A percentile compares a stretch with the other conserved stretches of the same genome.
These are phyloP conservation scores for Discostella stelligeroides DNA, from an alignment of 108 stramenopile genomes.

Conservation along the genomic window DNA sequence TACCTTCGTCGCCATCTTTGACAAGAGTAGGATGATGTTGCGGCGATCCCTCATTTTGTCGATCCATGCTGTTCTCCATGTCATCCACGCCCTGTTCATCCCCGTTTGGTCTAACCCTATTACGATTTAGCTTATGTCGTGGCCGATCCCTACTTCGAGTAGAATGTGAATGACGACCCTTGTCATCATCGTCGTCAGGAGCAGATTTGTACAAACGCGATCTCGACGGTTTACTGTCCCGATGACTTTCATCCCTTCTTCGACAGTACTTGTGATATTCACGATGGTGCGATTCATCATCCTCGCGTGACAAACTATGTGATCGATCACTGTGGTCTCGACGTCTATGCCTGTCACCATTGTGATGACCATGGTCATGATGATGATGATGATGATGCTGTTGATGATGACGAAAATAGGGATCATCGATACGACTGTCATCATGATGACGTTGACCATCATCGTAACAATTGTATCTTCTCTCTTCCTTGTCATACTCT, in stretches of 20 bases:
- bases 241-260: too few relatives aligned
- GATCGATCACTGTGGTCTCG: too few relatives aligned
- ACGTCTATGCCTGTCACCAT: background rate
- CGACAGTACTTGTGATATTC: too few relatives aligned
- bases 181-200: conserved; percentile 9
- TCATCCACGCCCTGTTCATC: background rate
- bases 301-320: too few relatives aligned
- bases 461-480: background rate
- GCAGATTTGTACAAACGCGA: too few relatives aligned
- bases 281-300: too few relatives aligned
- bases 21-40: background rate
- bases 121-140: too few relatives aligned
- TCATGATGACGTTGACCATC: background rate
- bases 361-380: background rate
- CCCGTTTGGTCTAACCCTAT: background rate
- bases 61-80: too few relatives aligned
- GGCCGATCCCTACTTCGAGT: too few relatives aligned
- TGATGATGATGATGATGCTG: background rate
- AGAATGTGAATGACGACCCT: too few relatives aligned
- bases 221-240: too few relatives aligned
- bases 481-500: background rate
- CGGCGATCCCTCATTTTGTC: too few relatives aligned
- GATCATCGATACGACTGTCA: background rate
- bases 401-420: background rate
- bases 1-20: background rate